Evolutionary conservation across 768 basidiomycete genomes (phyloP).

Genomic region (Mrakia hoshinonis): DNA sequence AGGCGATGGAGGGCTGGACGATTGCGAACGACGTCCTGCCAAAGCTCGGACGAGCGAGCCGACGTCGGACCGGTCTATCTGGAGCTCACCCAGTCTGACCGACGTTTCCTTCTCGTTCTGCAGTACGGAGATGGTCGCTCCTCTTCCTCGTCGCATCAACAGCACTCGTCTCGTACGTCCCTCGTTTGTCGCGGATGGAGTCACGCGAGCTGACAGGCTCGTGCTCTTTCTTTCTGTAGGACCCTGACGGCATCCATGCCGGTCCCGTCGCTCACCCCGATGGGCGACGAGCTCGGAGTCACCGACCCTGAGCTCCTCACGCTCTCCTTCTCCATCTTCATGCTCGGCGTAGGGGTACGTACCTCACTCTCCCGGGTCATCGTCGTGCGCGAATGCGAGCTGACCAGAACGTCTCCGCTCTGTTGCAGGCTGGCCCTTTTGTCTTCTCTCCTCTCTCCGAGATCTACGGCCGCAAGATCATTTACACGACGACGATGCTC

Average conservation of each 20-base stretch:
- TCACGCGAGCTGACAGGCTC: no score
- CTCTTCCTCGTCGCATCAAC: neutral
- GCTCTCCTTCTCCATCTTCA: neutral
- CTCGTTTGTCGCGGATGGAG: no score
- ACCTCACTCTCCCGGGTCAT: neutral
- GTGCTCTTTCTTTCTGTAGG: neutral
- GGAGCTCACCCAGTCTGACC: no score
- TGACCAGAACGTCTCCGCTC: no score
- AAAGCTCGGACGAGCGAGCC: neutral
- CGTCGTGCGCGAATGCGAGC: no score
- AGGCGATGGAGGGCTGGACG: neutral
- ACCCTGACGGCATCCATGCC: neutral
- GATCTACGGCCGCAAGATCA: constrained; percentile 1
- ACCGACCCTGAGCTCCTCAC: neutral
- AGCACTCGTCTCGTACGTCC: neutral
- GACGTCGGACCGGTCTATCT: neutral
- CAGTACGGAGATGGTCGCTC: neutral
- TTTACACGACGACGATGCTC: neutral
- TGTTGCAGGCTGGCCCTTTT: neutral
- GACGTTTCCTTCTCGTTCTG: no score
- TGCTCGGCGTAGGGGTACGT: neutral
- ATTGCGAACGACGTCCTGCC: neutral
- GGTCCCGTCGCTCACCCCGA: neutral
- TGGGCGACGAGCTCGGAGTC: neutral
- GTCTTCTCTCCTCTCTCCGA: neutral